These are phyloP conservation scores for Venturia effusa DNA, from an alignment of 2,329 filamentous ascomycete genomes.

Conservation along the genomic window DNA sequence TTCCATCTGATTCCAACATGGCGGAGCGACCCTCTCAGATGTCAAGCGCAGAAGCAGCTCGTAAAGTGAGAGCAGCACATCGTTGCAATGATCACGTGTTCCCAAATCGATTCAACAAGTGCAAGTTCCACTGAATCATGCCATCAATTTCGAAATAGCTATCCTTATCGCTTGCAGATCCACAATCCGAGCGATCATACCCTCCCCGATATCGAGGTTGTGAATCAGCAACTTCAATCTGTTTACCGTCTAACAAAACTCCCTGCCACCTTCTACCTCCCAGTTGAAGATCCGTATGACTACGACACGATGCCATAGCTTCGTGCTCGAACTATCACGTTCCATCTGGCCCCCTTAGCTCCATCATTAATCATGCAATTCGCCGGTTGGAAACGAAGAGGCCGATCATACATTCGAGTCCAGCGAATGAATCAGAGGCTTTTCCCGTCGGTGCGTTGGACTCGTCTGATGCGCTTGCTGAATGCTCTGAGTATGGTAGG, in stretches of 20 bases:
- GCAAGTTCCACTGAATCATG: too few species aligned
- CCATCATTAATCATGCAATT: background rate
- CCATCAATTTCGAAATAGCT: too few species aligned
- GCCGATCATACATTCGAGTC: background rate
- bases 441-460: conserved; percentile 12
- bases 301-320: background rate
- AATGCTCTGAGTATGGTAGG: conserved; percentile 10
- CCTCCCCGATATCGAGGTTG: background rate
- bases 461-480: background rate
- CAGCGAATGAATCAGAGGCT: conserved; percentile 11
- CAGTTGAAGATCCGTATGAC: background rate
- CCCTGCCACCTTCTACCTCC: background rate
- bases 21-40: background rate
- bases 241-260: background rate
- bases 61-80: too few species aligned
- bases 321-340: background rate
- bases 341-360: background rate
- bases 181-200: background rate
- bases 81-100: too few species aligned
- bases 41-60: too few species aligned
- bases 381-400: conserved; percentile 40
- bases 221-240: background rate
- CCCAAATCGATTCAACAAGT: too few species aligned
- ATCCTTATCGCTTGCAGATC: background rate
- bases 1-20: background rate